phyloP scores from a whole-genome alignment of 2,329 filamentous ascomycete species.

The Fusarium torreyae region DNA sequence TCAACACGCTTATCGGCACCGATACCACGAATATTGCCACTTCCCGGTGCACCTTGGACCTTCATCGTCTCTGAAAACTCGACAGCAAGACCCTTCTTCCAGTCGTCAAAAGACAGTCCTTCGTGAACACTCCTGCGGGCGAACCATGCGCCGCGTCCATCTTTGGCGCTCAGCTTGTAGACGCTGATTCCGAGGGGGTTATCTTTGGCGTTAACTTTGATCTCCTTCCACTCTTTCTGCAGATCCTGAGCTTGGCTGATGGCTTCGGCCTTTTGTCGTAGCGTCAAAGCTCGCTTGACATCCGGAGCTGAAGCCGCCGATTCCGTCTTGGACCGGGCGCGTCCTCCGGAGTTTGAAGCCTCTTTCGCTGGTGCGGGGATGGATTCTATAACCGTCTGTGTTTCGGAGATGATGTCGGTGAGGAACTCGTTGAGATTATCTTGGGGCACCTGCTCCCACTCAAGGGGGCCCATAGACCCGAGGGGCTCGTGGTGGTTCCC shows the following conservation, averaged over 20 bases:
- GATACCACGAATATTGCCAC: constrained; percentile 85
- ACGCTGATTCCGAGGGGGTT: constrained; percentile 84
- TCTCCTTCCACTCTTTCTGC: constrained; percentile 89
- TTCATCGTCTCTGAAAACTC: constrained; percentile 87
- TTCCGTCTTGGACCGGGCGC: constrained; percentile 69
- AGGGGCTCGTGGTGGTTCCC: constrained; percentile 72
- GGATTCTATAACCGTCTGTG: constrained; percentile 81
- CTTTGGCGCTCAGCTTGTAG: constrained; percentile 84
- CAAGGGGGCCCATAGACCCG: constrained; percentile 68
- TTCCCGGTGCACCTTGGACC: constrained; percentile 77
- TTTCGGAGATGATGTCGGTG: constrained; percentile 73
- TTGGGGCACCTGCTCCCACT: constrained; percentile 64
- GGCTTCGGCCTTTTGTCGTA: constrained; percentile 61
- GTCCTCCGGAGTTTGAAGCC: constrained; percentile 62
- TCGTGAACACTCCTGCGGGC: constrained; percentile 86
- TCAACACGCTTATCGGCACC: constrained; percentile 84
- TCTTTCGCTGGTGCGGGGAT: constrained; percentile 68
- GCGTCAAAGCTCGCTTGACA: constrained; percentile 63
- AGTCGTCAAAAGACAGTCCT: constrained; percentile 81
- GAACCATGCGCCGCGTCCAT: constrained; percentile 92
- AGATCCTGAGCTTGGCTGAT: constrained; percentile 68
- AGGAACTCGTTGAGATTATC: constrained; percentile 70
- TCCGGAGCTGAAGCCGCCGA: constrained; percentile 67
- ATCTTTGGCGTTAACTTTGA: constrained; percentile 79
- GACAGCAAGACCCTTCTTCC: constrained; percentile 80